These are phyloP conservation scores for Curvularia eragrostidis DNA, from an alignment of 2,329 filamentous ascomycete species.

Conservation along the genomic window DNA sequence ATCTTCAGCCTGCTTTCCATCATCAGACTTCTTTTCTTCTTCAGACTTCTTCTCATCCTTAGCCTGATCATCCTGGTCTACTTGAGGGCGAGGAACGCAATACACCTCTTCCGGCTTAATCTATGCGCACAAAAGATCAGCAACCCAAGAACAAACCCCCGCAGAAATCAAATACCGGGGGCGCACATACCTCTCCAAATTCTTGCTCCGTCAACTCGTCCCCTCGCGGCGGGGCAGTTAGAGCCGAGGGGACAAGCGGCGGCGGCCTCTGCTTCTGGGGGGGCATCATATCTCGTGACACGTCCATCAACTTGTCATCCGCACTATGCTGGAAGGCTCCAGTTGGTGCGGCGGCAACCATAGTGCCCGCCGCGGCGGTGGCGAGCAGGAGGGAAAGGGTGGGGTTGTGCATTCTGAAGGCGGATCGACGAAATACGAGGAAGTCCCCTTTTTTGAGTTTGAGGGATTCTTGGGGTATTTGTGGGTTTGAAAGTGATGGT, in stretches of 20 bases:
- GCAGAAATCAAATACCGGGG: neutral
- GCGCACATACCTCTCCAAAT: neutral
- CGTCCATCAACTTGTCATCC: neutral
- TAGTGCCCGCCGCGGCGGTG: neutral
- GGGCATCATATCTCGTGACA: no score
- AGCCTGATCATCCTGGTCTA: no score
- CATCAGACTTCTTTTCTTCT: neutral
- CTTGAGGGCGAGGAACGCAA: no score
- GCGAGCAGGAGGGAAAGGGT: neutral
- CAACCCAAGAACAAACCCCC: neutral
- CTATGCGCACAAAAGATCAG: neutral
- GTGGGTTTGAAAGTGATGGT: neutral
- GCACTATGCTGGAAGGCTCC: neutral
- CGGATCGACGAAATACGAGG: no score
- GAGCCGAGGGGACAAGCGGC: no score
- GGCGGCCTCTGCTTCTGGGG: no score
- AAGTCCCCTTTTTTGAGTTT: neutral
- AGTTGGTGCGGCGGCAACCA: neutral
- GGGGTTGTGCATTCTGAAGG: neutral
- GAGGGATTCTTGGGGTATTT: no score
- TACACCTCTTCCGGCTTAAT: no score
- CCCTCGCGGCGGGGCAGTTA: neutral
- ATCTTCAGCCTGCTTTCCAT: neutral
- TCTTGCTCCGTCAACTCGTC: no score
- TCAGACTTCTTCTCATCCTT: no score